Percentiles rank a stretch among this genome's conserved stretches.
Conservation (phyloP, 768 basidiomycete species). For the Hericium alpestre region DNA sequence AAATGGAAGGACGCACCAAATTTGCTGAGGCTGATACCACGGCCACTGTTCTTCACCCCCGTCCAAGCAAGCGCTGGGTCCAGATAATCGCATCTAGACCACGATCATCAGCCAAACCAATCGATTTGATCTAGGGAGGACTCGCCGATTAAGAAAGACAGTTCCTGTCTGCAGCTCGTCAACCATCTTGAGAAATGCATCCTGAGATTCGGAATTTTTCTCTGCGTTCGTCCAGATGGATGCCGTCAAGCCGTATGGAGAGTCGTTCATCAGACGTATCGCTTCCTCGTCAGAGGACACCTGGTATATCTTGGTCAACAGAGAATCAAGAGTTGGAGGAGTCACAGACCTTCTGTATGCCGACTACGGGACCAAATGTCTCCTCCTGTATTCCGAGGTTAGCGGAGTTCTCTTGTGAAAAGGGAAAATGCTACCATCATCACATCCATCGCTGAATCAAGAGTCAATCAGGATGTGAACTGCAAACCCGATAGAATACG, state of each 20-base stretch:
- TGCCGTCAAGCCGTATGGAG: constrained; percentile 87
- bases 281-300: constrained; percentile 84
- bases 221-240: constrained; percentile 84
- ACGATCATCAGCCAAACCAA: constrained; percentile 2
- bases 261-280: constrained; percentile 89
- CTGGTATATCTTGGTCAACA: constrained; percentile 22
- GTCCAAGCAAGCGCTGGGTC: constrained; percentile 94
- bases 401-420: neutral
- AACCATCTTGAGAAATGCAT: constrained; percentile 55
- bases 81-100: constrained; percentile 65
- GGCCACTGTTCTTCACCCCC: constrained; percentile 86
- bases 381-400: constrained; percentile 43
- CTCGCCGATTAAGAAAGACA: constrained; percentile 80
- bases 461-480: neutral
- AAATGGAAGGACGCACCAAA: constrained; percentile 60
- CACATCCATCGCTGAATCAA: constrained; percentile 67
- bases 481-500: constrained; percentile 21
- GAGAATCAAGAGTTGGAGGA: neutral
- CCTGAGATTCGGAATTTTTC: constrained; percentile 47
- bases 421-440: constrained; percentile 57
- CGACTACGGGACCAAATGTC: constrained; percentile 88
- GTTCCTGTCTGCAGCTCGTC: constrained; percentile 81
- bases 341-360: constrained; percentile 71
- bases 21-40: constrained; percentile 83
- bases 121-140: neutral